phyloP scores from a whole-genome alignment of 2,329 filamentous ascomycete genomes.

The Ascochyta koolunga region DNA sequence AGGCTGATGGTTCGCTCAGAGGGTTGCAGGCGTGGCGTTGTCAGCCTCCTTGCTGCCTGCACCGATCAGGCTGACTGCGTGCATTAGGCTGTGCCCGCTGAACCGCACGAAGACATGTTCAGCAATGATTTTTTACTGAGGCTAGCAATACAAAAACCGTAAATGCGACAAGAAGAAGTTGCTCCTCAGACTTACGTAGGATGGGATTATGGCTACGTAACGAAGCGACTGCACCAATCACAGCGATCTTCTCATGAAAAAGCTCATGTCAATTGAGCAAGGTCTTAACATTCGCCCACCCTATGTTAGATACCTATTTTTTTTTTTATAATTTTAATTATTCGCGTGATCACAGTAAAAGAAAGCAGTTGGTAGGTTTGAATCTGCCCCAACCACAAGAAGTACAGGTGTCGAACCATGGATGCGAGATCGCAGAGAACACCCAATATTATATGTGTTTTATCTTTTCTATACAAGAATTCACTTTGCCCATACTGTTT shows the following conservation, averaged over 20 bases:
- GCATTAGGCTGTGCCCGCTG: background rate
- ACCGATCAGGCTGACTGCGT: background rate
- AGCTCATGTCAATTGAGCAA: too few relatives aligned
- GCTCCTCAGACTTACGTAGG: background rate
- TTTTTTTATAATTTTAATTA: too few relatives aligned
- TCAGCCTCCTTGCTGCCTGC: constrained; percentile 10
- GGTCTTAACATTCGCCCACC: too few relatives aligned
- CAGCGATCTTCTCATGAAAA: too few relatives aligned
- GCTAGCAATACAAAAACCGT: background rate
- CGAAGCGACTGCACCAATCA: background rate
- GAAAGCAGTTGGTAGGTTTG: background rate
- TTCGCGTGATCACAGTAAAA: background rate
- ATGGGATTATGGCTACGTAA: background rate
- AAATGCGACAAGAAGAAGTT: background rate
- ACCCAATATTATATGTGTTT: too few relatives aligned
- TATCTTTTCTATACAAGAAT: too few relatives aligned
- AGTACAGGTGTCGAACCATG: background rate
- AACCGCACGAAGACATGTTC: too few relatives aligned
- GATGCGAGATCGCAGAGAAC: background rate
- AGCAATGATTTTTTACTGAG: background rate
- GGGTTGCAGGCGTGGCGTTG: constrained; percentile 6
- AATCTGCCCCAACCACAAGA: background rate
- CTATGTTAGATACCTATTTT: too few relatives aligned
- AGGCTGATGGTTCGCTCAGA: constrained; percentile 4
- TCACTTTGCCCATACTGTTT: too few relatives aligned